Evolutionary conservation across 2,329 filamentous ascomycete genomes (phyloP), one percentile per base, ranked within the genome.

Genomic region (Colletotrichum agaves): DNA sequence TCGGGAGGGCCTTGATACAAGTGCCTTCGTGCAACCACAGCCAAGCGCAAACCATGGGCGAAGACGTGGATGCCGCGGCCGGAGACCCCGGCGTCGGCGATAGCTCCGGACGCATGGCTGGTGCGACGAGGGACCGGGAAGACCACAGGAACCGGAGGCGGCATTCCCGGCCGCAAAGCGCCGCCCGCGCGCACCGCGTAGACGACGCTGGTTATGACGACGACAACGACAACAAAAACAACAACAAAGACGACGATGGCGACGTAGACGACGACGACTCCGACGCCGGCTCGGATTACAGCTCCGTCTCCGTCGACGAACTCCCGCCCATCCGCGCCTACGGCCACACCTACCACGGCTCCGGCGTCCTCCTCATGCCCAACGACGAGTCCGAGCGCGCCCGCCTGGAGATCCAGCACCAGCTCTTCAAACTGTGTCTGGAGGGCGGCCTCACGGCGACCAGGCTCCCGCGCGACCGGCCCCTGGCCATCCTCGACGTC

Each of bases 401-500:
- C 43, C 77, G 77, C 13, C 64, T 78, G 64, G 72, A 69, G 2
- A 59, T 78, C 4, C 76, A 78, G 66, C 78, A 80, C 58, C 70
- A 76, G 37, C 74, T 80, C 2, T 78, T 78, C 70, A 74, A 76
- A 57, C 70, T 79, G 13, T 78, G 75, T 43, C 75, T 80, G 17
- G 73, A 76, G 23, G 78, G 76, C 5, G 60, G 63, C 0, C 73
- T 79, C 12, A 74, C 75, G 3, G 73, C 75, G 3, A 71, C 77
- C n/a, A 75, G 70, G 37, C 71, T 80, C 5, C 76, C 76, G 3
- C 63, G 67, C 23, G 63, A 71, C 5, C 46, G 35, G n/a, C 68
- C 60, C 4, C 56, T 69, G n/a, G 62, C 67, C 43, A 78, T 84
- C 35, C 72, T 83, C 21, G 82, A 84, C 62, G 71, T 83, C 4